Evolutionary conservation across 2,329 filamentous ascomycete genomes (phyloP).

Genomic region (Akanthomyces muscarius): DNA sequence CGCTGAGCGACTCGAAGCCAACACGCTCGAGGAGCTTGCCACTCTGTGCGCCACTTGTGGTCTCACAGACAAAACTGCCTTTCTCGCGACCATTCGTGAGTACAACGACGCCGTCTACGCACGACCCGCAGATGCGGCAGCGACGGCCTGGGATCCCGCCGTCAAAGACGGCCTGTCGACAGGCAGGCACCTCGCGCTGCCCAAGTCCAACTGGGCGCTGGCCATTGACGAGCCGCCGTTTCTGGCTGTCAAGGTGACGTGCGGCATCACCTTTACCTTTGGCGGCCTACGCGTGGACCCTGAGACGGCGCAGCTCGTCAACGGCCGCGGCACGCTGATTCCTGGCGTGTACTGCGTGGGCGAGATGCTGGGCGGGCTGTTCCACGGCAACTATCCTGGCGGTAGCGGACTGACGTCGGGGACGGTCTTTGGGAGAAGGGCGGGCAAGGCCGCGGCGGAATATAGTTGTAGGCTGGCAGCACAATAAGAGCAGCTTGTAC

Average conservation of each 20-base stretch:
- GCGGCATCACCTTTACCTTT: constrained; percentile 66
- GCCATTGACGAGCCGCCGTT: constrained; percentile 55
- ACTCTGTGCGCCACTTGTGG: constrained; percentile 44
- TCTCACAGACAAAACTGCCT: constrained; percentile 40
- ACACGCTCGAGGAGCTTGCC: constrained; percentile 53
- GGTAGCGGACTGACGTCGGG: constrained; percentile 60
- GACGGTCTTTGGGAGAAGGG: constrained; percentile 45
- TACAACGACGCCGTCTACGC: constrained; percentile 56
- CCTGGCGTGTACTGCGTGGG: constrained; percentile 57
- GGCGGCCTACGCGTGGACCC: constrained; percentile 57
- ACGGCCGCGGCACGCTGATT: constrained; percentile 41
- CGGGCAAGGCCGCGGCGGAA: constrained; percentile 34
- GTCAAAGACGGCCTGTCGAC: constrained; percentile 55
- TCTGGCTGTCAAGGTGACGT: constrained; percentile 59
- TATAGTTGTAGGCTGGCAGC: not conserved
- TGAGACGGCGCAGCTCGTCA: constrained; percentile 49
- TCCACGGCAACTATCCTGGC: constrained; percentile 61
- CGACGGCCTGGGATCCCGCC: constrained; percentile 16
- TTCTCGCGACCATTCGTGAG: constrained; percentile 48
- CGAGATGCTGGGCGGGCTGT: constrained; percentile 63
- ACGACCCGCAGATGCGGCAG: constrained; percentile 37
- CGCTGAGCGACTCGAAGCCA: constrained; percentile 48
- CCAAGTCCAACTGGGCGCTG: constrained; percentile 65
- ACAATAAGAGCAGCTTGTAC: not conserved
- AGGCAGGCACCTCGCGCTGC: constrained; percentile 42